Evolutionary conservation across 2,329 filamentous ascomycete genomes (phyloP).

Genomic region (Hypoxylon sp.): DNA sequence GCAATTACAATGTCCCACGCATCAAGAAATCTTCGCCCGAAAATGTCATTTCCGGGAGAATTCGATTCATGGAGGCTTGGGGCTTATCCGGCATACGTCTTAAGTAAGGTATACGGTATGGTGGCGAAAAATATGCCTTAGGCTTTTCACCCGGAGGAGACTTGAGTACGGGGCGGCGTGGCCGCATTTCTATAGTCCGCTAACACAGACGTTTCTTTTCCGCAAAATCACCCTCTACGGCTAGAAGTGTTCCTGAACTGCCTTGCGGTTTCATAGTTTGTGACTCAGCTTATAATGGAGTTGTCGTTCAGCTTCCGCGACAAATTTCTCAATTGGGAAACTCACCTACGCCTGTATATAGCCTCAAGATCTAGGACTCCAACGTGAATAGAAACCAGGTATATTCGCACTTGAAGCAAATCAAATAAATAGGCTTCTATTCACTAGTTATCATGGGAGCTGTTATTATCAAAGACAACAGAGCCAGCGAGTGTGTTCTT

Average conservation of each 20-base stretch:
- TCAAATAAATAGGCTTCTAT: slow-evolving; percentile 18
- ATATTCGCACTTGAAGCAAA: not conserved
- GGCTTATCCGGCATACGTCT: not conserved
- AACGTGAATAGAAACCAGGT: slow-evolving; percentile 26
- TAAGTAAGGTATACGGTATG: not conserved
- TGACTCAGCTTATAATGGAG: slow-evolving; percentile 35
- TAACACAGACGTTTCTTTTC: not conserved
- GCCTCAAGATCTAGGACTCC: slow-evolving; percentile 29
- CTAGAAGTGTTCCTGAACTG: not conserved
- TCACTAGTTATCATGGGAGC: slow-evolving; percentile 5
- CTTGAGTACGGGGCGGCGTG: slow-evolving; percentile 14
- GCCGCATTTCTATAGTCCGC: slow-evolving; percentile 15
- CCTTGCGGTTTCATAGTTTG: slow-evolving; percentile 19
- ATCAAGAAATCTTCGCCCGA: slow-evolving; percentile 3
- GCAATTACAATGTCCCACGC: not conserved
- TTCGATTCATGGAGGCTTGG: not conserved
- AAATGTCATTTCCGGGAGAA: not conserved
- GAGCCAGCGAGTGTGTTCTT: not conserved
- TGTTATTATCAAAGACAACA: slow-evolving; percentile 11
- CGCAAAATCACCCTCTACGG: slow-evolving; percentile 2
- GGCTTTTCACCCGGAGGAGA: slow-evolving; percentile 5
- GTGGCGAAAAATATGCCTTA: slow-evolving; percentile 11
- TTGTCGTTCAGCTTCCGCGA: slow-evolving; percentile 26
- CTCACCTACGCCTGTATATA: slow-evolving; percentile 23
- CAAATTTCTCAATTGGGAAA: slow-evolving; percentile 27